Conservation (phyloP, 2,329 filamentous ascomycete genomes). For the Venturia asperata region DNA sequence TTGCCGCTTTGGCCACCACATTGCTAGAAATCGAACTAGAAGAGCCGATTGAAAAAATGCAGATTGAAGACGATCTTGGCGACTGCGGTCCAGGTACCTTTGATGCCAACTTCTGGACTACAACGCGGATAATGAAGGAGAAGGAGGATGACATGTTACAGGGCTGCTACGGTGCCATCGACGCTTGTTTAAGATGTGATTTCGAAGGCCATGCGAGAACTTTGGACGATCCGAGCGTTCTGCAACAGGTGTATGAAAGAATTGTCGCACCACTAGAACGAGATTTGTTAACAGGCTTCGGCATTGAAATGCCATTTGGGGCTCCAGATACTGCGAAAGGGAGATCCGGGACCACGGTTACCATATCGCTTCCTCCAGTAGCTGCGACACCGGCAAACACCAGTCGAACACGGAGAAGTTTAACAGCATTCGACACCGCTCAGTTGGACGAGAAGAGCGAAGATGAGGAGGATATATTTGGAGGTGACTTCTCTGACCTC, state of each 20-base stretch:
- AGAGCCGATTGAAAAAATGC: conserved; percentile 11
- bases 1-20: conserved; percentile 12
- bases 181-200: conserved; percentile 10
- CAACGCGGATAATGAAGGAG: conserved; percentile 9
- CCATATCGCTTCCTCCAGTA: background rate
- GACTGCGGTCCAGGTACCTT: background rate
- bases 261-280: conserved; percentile 17
- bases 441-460: background rate
- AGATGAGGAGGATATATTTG: conserved; percentile 1
- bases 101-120: conserved; percentile 16
- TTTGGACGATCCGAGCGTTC: conserved; percentile 9
- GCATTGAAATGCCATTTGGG: conserved; percentile 6
- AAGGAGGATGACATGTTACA: conserved; percentile 14
- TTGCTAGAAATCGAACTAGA: conserved; percentile 18
- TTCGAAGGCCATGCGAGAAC: conserved; percentile 12
- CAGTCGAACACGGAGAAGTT: background rate
- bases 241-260: conserved; percentile 15
- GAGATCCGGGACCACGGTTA: background rate
- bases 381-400: background rate
- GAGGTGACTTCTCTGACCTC: background rate
- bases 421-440: background rate
- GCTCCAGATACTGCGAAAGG: conserved; percentile 1
- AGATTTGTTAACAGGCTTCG: conserved; percentile 14
- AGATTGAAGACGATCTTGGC: conserved; percentile 11
- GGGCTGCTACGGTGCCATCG: conserved; percentile 12